Conservation (phyloP, 129 eudicot species). For the Escallonia rubra region DNA sequence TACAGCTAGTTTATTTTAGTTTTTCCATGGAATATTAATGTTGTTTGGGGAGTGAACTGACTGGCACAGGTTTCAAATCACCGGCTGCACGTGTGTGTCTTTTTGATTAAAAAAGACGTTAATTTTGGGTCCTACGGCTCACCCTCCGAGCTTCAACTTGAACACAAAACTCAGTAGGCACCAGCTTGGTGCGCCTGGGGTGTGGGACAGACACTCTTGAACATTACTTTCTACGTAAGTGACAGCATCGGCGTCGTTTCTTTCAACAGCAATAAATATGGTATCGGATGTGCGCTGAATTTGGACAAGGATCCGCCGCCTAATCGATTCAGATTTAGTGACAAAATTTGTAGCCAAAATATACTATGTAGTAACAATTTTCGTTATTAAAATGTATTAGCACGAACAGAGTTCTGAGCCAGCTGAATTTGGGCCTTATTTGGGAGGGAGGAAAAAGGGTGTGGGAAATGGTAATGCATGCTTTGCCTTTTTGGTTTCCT, state of each 20-base stretch:
- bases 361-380: no score
- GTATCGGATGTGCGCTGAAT: not conserved
- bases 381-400: no score
- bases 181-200: not conserved
- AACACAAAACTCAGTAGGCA: not conserved
- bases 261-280: no score
- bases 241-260: not conserved
- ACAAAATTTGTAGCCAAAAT: no score
- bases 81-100: conserved; percentile 46
- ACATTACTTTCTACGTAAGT: not conserved
- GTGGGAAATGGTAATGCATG: not conserved
- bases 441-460: not conserved
- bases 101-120: conserved; percentile 25
- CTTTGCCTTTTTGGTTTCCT: not conserved
- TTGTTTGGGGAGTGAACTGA: conserved; percentile 4
- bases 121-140: not conserved
- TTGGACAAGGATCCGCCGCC: not conserved
- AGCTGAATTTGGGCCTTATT: no score
- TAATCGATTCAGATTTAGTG: no score
- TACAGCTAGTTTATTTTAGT: not conserved
- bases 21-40: not conserved
- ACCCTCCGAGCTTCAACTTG: not conserved
- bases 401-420: no score
- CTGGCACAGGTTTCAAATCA: conserved; percentile 27
- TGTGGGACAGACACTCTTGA: not conserved